A percentile compares a stretch with the other conserved stretches of the same genome.
Evolutionary conservation across 805 yeast genomes (phyloP).

Genomic region (Danielia reshetovae): DNA sequence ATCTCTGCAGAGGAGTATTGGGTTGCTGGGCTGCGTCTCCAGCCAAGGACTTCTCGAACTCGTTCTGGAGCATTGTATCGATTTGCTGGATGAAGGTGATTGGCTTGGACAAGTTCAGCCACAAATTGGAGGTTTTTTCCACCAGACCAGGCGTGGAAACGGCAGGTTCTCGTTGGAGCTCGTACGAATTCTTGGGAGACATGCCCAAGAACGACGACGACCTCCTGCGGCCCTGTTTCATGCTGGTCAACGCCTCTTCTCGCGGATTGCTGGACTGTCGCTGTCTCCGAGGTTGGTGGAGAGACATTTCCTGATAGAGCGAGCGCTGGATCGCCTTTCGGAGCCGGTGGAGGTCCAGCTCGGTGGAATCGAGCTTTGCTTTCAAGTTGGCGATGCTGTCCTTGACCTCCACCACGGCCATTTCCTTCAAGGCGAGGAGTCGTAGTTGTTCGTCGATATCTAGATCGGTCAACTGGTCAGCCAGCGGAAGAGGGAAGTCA

Average conservation of each 20-base stretch:
- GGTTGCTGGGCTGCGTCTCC: background rate
- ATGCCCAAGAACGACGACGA: background rate
- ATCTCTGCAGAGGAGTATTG: background rate
- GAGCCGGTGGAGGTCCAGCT: slow-evolving; percentile 47
- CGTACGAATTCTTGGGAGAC: background rate
- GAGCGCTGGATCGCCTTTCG: slow-evolving; percentile 46
- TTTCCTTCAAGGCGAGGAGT: slow-evolving; percentile 63
- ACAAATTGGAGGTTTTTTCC: slow-evolving; percentile 9
- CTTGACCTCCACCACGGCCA: slow-evolving; percentile 61
- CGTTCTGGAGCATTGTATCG: slow-evolving; percentile 62
- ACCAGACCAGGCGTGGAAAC: background rate
- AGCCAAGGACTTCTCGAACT: slow-evolving; percentile 45
- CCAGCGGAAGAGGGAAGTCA: slow-evolving; percentile 30
- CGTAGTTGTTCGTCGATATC: slow-evolving; percentile 53
- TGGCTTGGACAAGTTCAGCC: slow-evolving; percentile 45
- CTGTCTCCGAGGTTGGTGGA: slow-evolving; percentile 8
- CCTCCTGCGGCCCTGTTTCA: slow-evolving; percentile 5
- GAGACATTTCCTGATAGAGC: slow-evolving; percentile 38
- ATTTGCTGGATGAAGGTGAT: slow-evolving; percentile 61
- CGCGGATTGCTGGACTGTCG: slow-evolving; percentile 22
- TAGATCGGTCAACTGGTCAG: slow-evolving; percentile 22
- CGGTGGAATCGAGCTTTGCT: slow-evolving; percentile 37
- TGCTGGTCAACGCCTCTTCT: slow-evolving; percentile 26
- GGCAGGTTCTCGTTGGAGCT: background rate
- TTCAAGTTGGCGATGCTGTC: slow-evolving; percentile 47